phyloP scores from a whole-genome alignment of 2,329 filamentous ascomycete genomes.

The Xenoacremonium recifei region DNA sequence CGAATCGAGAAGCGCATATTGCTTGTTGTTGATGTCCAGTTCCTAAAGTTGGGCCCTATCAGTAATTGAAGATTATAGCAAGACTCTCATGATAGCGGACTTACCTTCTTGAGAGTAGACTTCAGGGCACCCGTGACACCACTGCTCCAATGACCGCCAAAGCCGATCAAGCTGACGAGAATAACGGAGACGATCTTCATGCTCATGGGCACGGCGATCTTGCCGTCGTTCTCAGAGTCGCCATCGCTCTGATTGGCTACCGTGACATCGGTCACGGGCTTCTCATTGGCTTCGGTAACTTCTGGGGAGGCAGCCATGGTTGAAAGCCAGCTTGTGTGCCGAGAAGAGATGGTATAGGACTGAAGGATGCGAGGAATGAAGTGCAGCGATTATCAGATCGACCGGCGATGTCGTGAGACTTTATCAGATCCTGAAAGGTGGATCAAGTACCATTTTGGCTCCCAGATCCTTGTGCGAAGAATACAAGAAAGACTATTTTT shows the following conservation, averaged over 20 bases:
- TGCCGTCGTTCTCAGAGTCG: constrained; percentile 15
- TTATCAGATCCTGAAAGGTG: no score
- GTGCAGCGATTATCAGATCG: no score
- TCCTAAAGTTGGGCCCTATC: constrained; percentile 28
- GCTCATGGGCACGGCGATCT: constrained; percentile 23
- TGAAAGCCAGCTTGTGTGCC: not conserved
- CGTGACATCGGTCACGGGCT: constrained; percentile 4
- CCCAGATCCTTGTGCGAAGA: no score
- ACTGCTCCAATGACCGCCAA: constrained; percentile 59
- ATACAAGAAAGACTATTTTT: no score
- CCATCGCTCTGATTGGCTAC: constrained; percentile 12
- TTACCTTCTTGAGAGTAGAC: constrained; percentile 55
- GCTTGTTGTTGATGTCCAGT: constrained; percentile 57
- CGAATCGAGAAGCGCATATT: constrained; percentile 57
- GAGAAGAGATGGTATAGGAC: not conserved
- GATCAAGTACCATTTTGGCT: no score
- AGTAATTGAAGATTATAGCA: no score
- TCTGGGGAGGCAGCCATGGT: constrained; percentile 9
- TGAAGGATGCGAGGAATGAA: no score
- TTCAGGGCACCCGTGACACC: constrained; percentile 62
- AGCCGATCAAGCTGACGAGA: constrained; percentile 54
- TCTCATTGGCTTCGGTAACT: constrained; percentile 8
- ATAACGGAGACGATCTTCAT: constrained; percentile 41
- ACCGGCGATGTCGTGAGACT: no score
- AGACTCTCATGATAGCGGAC: not conserved